Base-by-base conservation (phyloP, 352 stramenopile species). In the Globisporangium middletonii region DNA sequence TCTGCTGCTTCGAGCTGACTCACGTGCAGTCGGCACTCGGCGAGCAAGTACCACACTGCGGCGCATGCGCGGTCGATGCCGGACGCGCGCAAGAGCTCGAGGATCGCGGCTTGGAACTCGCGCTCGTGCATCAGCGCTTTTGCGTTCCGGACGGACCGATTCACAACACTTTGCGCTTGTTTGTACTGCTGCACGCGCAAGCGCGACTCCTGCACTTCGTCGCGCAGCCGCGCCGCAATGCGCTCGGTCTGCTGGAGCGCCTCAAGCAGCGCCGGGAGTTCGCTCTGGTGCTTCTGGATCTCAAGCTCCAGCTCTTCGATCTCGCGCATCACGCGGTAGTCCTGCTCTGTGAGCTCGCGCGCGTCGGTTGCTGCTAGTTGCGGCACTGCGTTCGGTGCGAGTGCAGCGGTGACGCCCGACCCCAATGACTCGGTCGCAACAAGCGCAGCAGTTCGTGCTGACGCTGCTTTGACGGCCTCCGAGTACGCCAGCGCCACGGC, bases 101-200 rank as follows among this genome's bases (percentile, higher is more conserved):
- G 49, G 27, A 87, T 83, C 27, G 77, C 74, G 23, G 75, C 72
- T 62, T 83, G 77, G 57, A 78, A 85, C 60, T 87, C 77, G 37
- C 76, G 63, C 60, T 81, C 71, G 13, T 63, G 47, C 57, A 87
- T 80, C 52, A 74, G 68, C 54, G 64, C 50, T 19, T 63, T 66
- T 8, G 68, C 68, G 0, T 59, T 61, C 26, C 69, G 67, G 63
- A 84, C 67, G 12, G 76, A 66, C 48, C 76, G 73, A n/a, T 64
- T 45, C 38, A 86, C 73, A 3, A 69, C 64, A 41, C 57, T 53
- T 49, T 79, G 69, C 19, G 76, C 76, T 51, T 82, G 78, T 18
- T 69, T 60, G 57, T 84, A 86, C 59, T 67, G 67, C 56, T 60
- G 55, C 53, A 79, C 69, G 6, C 73, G 73, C 30, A 65, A 52